phyloP scores from a whole-genome alignment of 257 asterid species.

The Solanum clarkiae region DNA sequence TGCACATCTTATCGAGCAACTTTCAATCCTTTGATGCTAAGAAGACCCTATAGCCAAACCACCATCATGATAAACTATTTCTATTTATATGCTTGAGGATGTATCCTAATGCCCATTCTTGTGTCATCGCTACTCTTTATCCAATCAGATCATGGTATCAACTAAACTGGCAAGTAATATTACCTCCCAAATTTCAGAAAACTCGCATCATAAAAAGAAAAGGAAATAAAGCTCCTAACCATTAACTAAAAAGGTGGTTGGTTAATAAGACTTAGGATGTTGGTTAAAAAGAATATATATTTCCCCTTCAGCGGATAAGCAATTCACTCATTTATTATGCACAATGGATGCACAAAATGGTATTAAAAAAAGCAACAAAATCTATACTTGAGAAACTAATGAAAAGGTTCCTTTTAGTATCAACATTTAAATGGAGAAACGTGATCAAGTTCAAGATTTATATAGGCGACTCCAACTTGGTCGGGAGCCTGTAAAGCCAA shows the following conservation, averaged over 20 bases:
- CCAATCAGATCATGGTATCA: background rate
- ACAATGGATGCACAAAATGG: background rate
- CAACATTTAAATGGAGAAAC: background rate
- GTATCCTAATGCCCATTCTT: background rate
- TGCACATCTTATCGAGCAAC: background rate
- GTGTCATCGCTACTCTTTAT: background rate
- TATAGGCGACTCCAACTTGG: background rate
- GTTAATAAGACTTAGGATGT: background rate
- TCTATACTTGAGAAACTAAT: background rate
- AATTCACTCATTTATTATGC: background rate
- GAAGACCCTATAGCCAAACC: background rate
- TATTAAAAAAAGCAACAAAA: background rate
- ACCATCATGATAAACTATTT: background rate
- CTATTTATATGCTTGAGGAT: background rate
- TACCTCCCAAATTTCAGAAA: background rate
- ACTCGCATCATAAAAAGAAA: background rate
- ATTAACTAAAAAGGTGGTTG: background rate
- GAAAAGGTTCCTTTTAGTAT: background rate
- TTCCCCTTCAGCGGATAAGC: background rate
- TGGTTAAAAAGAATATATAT: background rate
- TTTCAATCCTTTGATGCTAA: background rate
- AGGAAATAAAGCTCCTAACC: background rate
- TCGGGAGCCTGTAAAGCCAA: background rate
- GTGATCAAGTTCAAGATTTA: background rate
- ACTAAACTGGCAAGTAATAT: background rate